These are phyloP conservation scores for Baeospora myosura DNA, from an alignment of 1,284 basidiomycete species.

Conservation along the genomic window DNA sequence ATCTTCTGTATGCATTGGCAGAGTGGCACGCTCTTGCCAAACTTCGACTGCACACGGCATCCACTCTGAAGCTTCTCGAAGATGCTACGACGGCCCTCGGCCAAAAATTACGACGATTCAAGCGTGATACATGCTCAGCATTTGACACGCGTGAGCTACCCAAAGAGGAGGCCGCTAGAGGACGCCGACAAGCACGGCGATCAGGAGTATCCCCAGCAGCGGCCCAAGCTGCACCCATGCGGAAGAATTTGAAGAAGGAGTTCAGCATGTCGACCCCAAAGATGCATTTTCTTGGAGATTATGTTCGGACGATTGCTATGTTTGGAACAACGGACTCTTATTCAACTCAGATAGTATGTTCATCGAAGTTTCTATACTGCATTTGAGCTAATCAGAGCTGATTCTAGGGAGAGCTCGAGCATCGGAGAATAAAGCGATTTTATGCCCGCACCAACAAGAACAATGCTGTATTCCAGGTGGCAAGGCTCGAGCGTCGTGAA, in stretches of 20 bases:
- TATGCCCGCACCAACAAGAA: conserved; percentile 16
- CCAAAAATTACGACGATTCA: conserved; percentile 4
- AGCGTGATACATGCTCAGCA: conserved; percentile 1
- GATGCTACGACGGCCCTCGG: conserved; percentile 5
- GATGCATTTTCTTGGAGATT: conserved; percentile 15
- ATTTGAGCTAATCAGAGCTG: neutral
- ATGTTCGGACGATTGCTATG: conserved; percentile 13
- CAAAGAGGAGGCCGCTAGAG: conserved; percentile 1
- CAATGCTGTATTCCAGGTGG: conserved; percentile 12
- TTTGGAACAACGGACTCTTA: conserved; percentile 16
- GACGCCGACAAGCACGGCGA: neutral
- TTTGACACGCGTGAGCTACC: conserved; percentile 7
- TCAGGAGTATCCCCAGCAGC: neutral
- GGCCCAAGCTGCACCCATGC: too few species aligned
- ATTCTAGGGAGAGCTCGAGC: conserved; percentile 20
- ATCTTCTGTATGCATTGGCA: conserved; percentile 3
- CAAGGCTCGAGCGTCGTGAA: conserved; percentile 12
- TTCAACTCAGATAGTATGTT: conserved; percentile 18
- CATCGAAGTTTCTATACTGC: neutral
- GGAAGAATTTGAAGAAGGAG: too few species aligned
- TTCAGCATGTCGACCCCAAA: conserved; percentile 17
- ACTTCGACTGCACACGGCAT: conserved; percentile 16
- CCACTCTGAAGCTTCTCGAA: conserved; percentile 1
- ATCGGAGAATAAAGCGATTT: conserved; percentile 15
- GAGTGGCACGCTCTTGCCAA: conserved; percentile 13